Conservation (phyloP, 208 protist genomes). For the Wallacemonas rigidus region DNA sequence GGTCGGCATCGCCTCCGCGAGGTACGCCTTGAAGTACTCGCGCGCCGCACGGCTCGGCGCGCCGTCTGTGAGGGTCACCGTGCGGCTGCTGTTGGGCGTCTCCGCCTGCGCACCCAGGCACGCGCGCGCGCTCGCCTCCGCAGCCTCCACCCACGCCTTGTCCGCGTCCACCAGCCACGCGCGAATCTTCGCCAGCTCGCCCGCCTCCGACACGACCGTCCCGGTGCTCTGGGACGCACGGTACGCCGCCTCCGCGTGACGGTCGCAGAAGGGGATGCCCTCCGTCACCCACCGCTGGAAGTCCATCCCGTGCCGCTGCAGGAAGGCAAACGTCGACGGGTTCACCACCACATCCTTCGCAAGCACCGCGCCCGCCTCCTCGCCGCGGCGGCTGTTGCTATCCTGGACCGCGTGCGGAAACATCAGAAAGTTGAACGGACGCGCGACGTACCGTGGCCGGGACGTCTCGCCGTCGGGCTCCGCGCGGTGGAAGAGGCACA, state of each 20-base stretch:
- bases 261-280: slow-evolving; percentile 59
- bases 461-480: not conserved
- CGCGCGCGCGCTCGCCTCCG: not conserved
- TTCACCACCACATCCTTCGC: slow-evolving; percentile 56
- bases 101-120: too few relatives aligned
- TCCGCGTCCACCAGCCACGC: slow-evolving; percentile 41
- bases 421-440: slow-evolving; percentile 79
- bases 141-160: not conserved
- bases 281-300: slow-evolving; percentile 82
- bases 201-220: not conserved
- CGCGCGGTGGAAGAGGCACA: slow-evolving; percentile 76
- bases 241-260: slow-evolving; percentile 33
- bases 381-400: not conserved
- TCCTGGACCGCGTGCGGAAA: slow-evolving; percentile 47
- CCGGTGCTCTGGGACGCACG: slow-evolving; percentile 13
- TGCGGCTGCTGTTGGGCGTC: not conserved
- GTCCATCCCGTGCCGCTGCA: slow-evolving; percentile 76
- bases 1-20: slow-evolving; percentile 25
- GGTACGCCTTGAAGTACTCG: slow-evolving; percentile 34
- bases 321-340: slow-evolving; percentile 63
- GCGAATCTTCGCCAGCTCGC: slow-evolving; percentile 5
- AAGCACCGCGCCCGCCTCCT: slow-evolving; percentile 16
- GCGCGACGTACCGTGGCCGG: slow-evolving; percentile 37
- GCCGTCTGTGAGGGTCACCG: not conserved
- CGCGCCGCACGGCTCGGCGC: slow-evolving; percentile 42